phyloP scores from a whole-genome alignment of 495 filamentous ascomycete species.

The Rostrohypoxylon terebratum region DNA sequence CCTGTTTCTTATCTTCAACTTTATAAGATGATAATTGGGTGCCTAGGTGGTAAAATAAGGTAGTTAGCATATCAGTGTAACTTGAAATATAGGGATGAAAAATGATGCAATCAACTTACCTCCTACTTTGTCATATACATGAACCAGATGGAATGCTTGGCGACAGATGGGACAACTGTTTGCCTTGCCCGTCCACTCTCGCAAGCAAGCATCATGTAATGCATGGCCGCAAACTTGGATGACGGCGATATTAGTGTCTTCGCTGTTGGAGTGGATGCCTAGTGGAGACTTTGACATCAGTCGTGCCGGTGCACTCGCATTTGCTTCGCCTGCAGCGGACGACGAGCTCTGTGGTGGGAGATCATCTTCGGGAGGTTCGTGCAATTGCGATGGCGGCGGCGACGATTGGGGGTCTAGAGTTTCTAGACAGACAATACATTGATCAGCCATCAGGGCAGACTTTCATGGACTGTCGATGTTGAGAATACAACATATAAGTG shows the following conservation, averaged over 20 bases:
- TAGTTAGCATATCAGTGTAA: constrained; percentile 37
- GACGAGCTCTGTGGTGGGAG: constrained; percentile 22
- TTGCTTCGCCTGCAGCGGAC: constrained; percentile 24
- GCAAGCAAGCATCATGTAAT: constrained; percentile 89
- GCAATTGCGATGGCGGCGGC: constrained; percentile 43
- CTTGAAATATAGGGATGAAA: constrained; percentile 7
- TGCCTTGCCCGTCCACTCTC: constrained; percentile 92
- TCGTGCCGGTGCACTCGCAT: constrained; percentile 48
- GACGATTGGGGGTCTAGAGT: constrained; percentile 71
- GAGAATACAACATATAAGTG: constrained; percentile 53
- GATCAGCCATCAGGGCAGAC: constrained; percentile 78
- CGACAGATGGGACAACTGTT: constrained; percentile 99
- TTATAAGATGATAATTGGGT: constrained; percentile 79
- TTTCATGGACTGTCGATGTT: constrained; percentile 48
- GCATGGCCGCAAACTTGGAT: constrained; percentile 83
- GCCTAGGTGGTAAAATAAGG: constrained; percentile 61
- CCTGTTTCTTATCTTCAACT: constrained; percentile 90
- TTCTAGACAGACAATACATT: constrained; percentile 96
- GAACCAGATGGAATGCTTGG: constrained; percentile 87
- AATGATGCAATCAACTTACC: constrained; percentile 66
- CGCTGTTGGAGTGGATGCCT: constrained; percentile 50
- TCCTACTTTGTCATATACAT: constrained; percentile 79
- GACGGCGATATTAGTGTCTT: constrained; percentile 58
- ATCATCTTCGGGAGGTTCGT: constrained; percentile 23
- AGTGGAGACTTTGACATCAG: constrained; percentile 50